phyloP scores from a whole-genome alignment of 805 yeast genomes.

The Starmerella apicola region DNA sequence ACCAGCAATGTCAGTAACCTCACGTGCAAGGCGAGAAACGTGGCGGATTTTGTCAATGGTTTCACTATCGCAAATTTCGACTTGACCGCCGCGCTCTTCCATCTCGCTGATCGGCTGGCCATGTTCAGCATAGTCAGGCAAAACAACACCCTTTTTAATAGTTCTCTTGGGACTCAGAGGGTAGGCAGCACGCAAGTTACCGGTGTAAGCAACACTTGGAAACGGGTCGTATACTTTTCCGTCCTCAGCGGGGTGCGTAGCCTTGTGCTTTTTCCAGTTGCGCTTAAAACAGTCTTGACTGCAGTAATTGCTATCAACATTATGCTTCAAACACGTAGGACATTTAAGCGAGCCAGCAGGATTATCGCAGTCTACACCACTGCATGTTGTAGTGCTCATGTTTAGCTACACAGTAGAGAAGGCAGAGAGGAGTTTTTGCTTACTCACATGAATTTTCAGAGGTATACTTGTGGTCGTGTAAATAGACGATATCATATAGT shows the following conservation, averaged over 20 bases:
- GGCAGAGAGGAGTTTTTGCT: too few relatives aligned
- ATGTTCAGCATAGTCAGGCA: slow-evolving; percentile 71
- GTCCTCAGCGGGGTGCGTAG: slow-evolving; percentile 42
- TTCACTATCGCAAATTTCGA: slow-evolving; percentile 44
- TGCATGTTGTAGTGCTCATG: too few relatives aligned
- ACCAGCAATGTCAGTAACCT: slow-evolving; percentile 80
- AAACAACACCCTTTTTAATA: slow-evolving; percentile 57
- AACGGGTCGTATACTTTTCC: slow-evolving; percentile 69
- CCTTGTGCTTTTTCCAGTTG: slow-evolving; percentile 47
- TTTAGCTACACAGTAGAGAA: too few relatives aligned
- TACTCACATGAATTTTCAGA: too few relatives aligned
- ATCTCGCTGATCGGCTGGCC: slow-evolving; percentile 77
- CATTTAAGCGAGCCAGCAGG: slow-evolving; percentile 72
- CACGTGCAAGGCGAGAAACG: slow-evolving; percentile 69
- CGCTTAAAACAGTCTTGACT: slow-evolving; percentile 70
- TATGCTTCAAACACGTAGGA: slow-evolving; percentile 77
- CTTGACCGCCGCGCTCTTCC: slow-evolving; percentile 38
- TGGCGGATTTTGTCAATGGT: slow-evolving; percentile 63
- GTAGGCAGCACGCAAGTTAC: slow-evolving; percentile 61
- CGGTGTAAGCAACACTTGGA: slow-evolving; percentile 64
- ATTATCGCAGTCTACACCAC: slow-evolving; percentile 78
- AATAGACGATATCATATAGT: too few relatives aligned
- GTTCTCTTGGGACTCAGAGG: slow-evolving; percentile 64
- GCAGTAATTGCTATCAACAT: slow-evolving; percentile 56
- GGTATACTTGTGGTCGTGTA: too few relatives aligned